Evolutionary conservation across 2,329 filamentous ascomycete species (phyloP).

Genomic region (Aaosphaeria pasadenensis): DNA sequence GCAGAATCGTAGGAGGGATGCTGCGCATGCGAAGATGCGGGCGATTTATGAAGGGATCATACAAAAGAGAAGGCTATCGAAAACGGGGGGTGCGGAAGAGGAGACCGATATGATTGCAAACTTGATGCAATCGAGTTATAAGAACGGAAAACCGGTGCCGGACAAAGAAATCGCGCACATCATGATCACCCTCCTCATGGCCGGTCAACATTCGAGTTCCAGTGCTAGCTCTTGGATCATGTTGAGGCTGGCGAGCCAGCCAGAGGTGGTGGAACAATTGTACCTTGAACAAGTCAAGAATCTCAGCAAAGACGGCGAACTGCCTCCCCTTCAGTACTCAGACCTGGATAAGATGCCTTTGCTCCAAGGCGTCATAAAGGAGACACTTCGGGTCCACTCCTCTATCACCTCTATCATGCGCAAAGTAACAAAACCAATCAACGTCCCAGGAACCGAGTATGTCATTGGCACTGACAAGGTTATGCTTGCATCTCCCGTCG

Average conservation of each 20-base stretch:
- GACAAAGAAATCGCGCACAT: constrained; percentile 79
- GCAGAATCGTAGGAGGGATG: constrained; percentile 72
- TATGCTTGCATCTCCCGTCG: constrained; percentile 75
- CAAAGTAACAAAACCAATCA: constrained; percentile 79
- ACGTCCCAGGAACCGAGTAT: constrained; percentile 72
- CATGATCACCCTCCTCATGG: constrained; percentile 86
- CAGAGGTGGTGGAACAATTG: constrained; percentile 71
- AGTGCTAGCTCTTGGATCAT: constrained; percentile 78
- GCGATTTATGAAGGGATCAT: constrained; percentile 78
- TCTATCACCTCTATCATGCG: constrained; percentile 89
- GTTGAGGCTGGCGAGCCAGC: constrained; percentile 69
- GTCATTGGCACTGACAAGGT: constrained; percentile 73
- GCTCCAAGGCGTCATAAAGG: constrained; percentile 76
- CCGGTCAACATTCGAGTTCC: constrained; percentile 78
- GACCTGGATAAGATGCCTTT: constrained; percentile 72
- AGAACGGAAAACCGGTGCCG: constrained; percentile 67
- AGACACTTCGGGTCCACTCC: constrained; percentile 80
- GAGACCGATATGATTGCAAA: constrained; percentile 73
- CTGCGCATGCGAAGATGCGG: constrained; percentile 71
- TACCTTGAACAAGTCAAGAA: constrained; percentile 71
- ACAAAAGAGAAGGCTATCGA: constrained; percentile 50
- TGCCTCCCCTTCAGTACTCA: constrained; percentile 70
- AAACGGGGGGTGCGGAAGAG: constrained; percentile 41
- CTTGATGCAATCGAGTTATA: constrained; percentile 75
- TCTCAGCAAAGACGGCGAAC: constrained; percentile 52